These are phyloP conservation scores for Pleurotus salmoneostramineus DNA, from an alignment of 768 basidiomycete genomes.

Conservation along the genomic window DNA sequence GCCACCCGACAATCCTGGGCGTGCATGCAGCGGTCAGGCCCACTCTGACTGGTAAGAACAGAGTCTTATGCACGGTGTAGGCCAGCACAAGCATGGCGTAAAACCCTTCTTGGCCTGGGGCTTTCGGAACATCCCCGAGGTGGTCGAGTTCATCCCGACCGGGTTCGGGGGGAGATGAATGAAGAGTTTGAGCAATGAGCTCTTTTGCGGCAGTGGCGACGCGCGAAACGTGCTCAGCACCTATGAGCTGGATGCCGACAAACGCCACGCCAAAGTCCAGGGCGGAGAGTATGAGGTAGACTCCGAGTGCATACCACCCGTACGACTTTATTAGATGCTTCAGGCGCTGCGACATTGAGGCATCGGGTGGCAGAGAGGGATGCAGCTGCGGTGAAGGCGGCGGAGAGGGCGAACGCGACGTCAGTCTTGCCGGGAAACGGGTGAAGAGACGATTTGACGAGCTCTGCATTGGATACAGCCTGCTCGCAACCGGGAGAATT, in stretches of 20 bases:
- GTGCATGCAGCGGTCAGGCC: constrained; percentile 87
- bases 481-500: constrained; percentile 39
- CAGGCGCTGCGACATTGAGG: constrained; percentile 64
- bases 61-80: constrained; percentile 93
- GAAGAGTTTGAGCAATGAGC: constrained; percentile 37
- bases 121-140: constrained; percentile 21
- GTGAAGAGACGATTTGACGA: constrained; percentile 41
- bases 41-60: constrained; percentile 85
- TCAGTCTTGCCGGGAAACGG: constrained; percentile 43
- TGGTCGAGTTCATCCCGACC: constrained; percentile 62
- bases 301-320: constrained; percentile 93
- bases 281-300: constrained; percentile 71
- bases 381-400: constrained; percentile 11
- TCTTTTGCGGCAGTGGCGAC: constrained; percentile 58
- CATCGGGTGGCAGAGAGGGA: constrained; percentile 20
- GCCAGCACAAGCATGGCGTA: constrained; percentile 93
- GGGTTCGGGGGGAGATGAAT: constrained; percentile 57
- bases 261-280: constrained; percentile 88
- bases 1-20: constrained; percentile 82
- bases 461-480: constrained; percentile 25
- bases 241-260: constrained; percentile 78
- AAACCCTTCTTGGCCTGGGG: constrained; percentile 62
- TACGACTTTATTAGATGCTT: constrained; percentile 87
- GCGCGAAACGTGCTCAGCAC: constrained; percentile 84
- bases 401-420: constrained; percentile 27